A percentile compares a stretch with the other conserved stretches of the same genome.
Conservation (phyloP, 257 asterid species). For the Salvia hispanica region DNA sequence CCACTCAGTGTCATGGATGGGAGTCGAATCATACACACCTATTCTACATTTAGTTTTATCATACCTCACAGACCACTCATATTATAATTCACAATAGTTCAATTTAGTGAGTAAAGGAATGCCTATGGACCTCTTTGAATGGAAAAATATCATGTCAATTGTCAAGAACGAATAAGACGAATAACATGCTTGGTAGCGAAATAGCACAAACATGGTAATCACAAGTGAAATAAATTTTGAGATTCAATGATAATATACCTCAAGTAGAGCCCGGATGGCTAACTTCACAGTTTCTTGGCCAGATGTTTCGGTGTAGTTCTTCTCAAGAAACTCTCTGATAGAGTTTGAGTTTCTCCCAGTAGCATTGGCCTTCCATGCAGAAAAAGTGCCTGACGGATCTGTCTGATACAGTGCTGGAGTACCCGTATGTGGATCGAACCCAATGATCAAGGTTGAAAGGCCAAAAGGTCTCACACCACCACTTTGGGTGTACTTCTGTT, state of each 20-base stretch:
- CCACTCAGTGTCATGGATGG: background rate
- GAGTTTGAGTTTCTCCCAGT: slow-evolving; percentile 97
- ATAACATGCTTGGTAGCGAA: background rate
- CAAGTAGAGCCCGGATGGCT: slow-evolving; percentile 97
- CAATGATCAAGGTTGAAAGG: slow-evolving; percentile 94
- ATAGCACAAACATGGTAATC: background rate
- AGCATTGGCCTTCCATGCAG: slow-evolving; percentile 99
- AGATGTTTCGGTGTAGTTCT: slow-evolving; percentile 95
- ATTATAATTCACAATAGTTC: background rate
- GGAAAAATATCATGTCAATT: background rate
- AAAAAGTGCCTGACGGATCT: slow-evolving; percentile 97
- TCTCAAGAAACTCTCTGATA: slow-evolving; percentile 88
- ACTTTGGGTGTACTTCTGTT: slow-evolving; percentile 98
- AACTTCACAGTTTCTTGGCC: slow-evolving; percentile 92
- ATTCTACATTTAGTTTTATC: background rate
- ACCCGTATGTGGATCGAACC: slow-evolving; percentile 94
- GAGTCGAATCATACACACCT: background rate
- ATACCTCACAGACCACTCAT: background rate
- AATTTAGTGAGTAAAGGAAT: background rate
- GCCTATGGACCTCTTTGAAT: background rate
- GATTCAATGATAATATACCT: slow-evolving; percentile 52
- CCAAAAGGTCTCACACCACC: slow-evolving; percentile 99
- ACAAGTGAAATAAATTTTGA: background rate
- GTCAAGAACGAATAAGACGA: background rate
- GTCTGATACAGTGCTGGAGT: slow-evolving; percentile 93